These are phyloP conservation scores for Alternaria angustiovoidea DNA, from an alignment of 2,329 filamentous ascomycete species.

Conservation along the genomic window DNA sequence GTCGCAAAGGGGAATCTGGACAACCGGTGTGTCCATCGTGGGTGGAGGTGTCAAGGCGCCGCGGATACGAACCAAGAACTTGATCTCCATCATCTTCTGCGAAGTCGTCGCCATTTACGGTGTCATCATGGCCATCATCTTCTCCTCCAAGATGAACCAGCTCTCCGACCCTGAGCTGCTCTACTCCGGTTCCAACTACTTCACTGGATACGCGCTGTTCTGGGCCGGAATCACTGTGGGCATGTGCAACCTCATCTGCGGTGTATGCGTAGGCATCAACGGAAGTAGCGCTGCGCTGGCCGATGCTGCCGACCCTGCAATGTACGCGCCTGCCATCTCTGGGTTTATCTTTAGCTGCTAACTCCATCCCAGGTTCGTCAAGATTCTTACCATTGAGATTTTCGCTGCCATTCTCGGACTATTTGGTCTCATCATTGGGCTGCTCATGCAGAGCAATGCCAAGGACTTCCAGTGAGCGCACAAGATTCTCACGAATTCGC, in stretches of 20 bases:
- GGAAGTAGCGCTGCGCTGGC: constrained; percentile 95
- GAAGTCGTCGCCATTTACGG: constrained; percentile 99
- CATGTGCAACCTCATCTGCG: constrained; percentile 94
- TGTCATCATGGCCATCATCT: constrained; percentile 99
- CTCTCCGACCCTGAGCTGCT: constrained; percentile 71
- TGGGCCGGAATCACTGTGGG: constrained; percentile 96
- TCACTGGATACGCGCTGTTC: constrained; percentile 94
- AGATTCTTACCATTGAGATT: constrained; percentile 98
- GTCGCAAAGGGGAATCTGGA: constrained; percentile 87
- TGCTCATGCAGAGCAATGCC: constrained; percentile 87
- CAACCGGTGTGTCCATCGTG: constrained; percentile 96
- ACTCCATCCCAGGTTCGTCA: constrained; percentile 77
- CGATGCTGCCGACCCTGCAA: constrained; percentile 87
- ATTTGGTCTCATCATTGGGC: constrained; percentile 93
- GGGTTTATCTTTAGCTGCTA: constrained; percentile 3
- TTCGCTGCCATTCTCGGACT: constrained; percentile 97
- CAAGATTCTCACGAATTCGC: background rate
- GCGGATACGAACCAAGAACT: constrained; percentile 97
- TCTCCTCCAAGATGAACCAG: constrained; percentile 83
- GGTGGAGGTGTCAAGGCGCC: constrained; percentile 96
- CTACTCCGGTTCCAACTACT: constrained; percentile 82
- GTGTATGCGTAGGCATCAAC: constrained; percentile 96
- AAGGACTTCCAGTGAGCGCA: constrained; percentile 67
- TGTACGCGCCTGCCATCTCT: constrained; percentile 67
- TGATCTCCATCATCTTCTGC: constrained; percentile 99